Evolutionary conservation across 768 basidiomycete species (phyloP), one percentile per base, ranked within the genome.

Genomic region (Auricularia heimuer): DNA sequence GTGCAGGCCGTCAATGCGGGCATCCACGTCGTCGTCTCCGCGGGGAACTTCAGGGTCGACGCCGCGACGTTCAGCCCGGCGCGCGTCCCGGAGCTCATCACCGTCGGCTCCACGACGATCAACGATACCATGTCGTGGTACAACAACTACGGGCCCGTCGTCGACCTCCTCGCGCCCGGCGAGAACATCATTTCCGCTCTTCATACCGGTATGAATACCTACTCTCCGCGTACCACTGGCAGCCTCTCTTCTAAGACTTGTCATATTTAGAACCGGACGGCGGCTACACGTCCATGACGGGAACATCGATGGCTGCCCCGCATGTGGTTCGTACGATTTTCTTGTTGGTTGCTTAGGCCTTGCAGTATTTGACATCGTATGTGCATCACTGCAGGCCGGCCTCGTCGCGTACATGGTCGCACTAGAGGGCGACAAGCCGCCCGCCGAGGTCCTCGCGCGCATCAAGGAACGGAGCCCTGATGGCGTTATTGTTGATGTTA

Each of bases 231-330:
- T 3, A 29, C 29, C 29, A 29, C 29, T 29, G 29, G 29, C 29
- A 29, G 29, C 1, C 29, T 2, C 29, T 29, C 29, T 29, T 29
- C 29, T 29, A 3, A 29, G 29, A 29, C 2, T 29, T 29, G 29
- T 29, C 29, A 29, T 29, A 0, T 29, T 3, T 42, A 42, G 34
- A 71, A 61, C 16, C 37, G 21, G 72, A 67, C 3, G 83, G 89
- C n/a, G 80, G 79, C 61, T 84, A 86, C 69, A 91, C 88, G 7
- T 83, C 33, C 62, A 65, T 97, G 69, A 93, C 91, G 0, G 93
- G 93, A 47, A 94, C 93, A 7, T 94, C 90, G 14, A 97, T 97
- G 94, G 94, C 95, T 16, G 91, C 92, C 6, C 95, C 95, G 58
- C 94, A 96, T 77, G 70, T 80, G 33, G 39, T 42, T 29, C 29